These are phyloP conservation scores for Striga asiatica DNA, from an alignment of 257 asterid species.

Conservation along the genomic window DNA sequence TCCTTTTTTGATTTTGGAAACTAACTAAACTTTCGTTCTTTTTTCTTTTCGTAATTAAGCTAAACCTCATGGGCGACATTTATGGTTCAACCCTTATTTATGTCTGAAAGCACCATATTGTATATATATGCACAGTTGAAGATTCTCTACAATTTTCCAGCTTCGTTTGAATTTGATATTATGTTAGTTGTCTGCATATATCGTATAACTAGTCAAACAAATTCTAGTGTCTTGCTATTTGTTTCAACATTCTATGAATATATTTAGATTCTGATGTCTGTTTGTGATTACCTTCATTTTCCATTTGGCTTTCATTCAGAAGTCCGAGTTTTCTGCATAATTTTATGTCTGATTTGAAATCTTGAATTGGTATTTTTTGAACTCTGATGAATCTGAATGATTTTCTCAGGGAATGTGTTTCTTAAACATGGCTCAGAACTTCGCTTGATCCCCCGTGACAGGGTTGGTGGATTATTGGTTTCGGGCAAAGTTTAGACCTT, in stretches of 20 bases:
- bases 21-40: no score
- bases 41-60: no score
- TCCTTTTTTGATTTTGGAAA: no score
- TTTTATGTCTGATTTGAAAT: neutral
- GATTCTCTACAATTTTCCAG: neutral
- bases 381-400: constrained; percentile 7
- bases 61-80: no score
- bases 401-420: constrained; percentile 70
- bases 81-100: neutral
- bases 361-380: neutral
- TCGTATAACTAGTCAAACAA: neutral
- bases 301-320: neutral
- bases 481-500: no score
- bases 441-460: constrained; percentile 86
- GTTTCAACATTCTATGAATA: no score
- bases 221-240: neutral
- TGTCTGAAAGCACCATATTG: neutral
- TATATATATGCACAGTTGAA: no score
- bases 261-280: no score
- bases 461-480: no score
- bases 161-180: neutral
- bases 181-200: neutral
- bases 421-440: constrained; percentile 89
- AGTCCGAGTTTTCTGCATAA: neutral
- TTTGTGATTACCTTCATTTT: no score